These are phyloP conservation scores for Elsinoe fawcettii DNA, from an alignment of 2,329 filamentous ascomycete species.

Conservation along the genomic window DNA sequence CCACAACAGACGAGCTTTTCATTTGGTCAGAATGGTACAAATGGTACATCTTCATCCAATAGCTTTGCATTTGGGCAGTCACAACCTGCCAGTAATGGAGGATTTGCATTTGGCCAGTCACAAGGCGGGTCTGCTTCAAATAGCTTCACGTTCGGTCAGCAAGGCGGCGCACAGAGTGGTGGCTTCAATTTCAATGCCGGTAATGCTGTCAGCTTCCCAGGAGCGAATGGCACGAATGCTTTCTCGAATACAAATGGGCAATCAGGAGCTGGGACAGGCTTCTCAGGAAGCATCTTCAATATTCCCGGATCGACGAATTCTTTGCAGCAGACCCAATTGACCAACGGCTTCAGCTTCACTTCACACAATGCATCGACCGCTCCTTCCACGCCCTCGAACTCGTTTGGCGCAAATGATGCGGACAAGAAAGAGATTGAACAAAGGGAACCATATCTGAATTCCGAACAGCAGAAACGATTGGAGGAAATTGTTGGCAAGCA, in stretches of 20 bases:
- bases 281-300: conserved; percentile 14
- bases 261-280: not conserved
- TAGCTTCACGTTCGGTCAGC: conserved; percentile 1
- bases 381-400: not conserved
- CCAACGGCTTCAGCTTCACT: conserved; percentile 11
- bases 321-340: conserved; percentile 2
- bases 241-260: conserved; percentile 7
- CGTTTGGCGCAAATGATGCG: not conserved
- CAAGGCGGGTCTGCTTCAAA: not conserved
- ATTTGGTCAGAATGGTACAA: conserved; percentile 10
- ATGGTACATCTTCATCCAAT: not conserved
- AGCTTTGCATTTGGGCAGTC: not conserved
- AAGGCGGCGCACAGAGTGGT: not conserved
- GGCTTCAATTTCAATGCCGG: conserved; percentile 9
- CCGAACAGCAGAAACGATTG: conserved; percentile 8
- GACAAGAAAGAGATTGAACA: conserved; percentile 14
- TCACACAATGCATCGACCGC: conserved; percentile 1
- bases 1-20: not conserved
- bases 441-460: conserved; percentile 4
- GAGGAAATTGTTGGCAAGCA: conserved; percentile 10
- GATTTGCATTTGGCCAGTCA: conserved; percentile 17
- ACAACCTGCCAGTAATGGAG: not conserved
- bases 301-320: conserved; percentile 5
- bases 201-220: conserved; percentile 14
- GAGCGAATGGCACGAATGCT: conserved; percentile 3